Evolutionary conservation across 1,139 yeast species (phyloP), one percentile per base, ranked within the genome.

Genomic region (Nadsonia starkeyi-henricii): DNA sequence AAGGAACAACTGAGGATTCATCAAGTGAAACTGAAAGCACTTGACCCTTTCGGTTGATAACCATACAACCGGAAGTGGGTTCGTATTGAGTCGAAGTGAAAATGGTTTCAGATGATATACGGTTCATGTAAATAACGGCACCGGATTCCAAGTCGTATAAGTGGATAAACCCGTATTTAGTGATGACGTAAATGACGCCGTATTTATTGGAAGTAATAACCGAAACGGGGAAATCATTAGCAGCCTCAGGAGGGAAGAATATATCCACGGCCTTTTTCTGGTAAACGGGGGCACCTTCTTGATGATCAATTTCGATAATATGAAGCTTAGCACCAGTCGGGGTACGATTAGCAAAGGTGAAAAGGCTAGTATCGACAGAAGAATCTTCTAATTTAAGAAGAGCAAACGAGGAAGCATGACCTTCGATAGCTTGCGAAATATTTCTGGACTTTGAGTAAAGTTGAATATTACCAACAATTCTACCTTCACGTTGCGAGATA

Each of bases 401-500:
- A 48, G 95, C 89, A 68, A 93, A 93, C 47, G 81, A 79, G 52
- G 95, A 91, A 50, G 94, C 97, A 66, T 93, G 98, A 57, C 98
- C 98, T 63, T 93, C 97, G 59, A 93, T 86, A 28, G 95, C 93
- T 70, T 93, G 99, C 18, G 97, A 88, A 47, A 89, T 86, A 62
- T 85, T 83, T 66, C 97, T 81, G 50, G 81, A 79, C 63, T 81
- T 83, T 52, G 95, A 84, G 68, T 73, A 93, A 54, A 93, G 77
- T 71, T 93, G 99, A 63, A 91, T 84, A 67, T 86, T 94, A 62
- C 99, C 99, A 37, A 89, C 96, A 58, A 93, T 85, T 60, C 95
- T 79, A 54, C 95, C 95, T 58, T 85, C 84, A 63, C 86, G 96
- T 68, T 88, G 96, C 44, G 95, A 82, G 63, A 93, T 89, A 58